Conservation (phyloP, 768 basidiomycete species). For the Hortiboletus campestris region DNA sequence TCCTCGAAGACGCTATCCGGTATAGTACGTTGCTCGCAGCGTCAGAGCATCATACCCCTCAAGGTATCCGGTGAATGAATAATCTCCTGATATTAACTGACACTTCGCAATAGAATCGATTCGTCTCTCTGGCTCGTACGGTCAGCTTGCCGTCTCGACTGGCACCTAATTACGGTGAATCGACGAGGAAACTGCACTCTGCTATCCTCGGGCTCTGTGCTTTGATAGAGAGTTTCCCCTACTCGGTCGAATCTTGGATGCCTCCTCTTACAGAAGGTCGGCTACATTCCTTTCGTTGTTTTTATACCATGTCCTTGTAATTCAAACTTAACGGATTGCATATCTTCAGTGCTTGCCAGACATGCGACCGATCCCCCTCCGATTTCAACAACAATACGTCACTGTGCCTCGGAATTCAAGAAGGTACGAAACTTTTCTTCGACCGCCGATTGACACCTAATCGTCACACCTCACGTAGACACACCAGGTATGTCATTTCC, state of each 20-base stretch:
- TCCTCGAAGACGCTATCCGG: constrained; percentile 84
- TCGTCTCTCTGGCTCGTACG: constrained; percentile 59
- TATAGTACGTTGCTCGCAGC: constrained; percentile 86
- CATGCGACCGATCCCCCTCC: constrained; percentile 86
- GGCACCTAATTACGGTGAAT: constrained; percentile 69
- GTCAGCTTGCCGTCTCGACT: constrained; percentile 66
- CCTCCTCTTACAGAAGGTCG: constrained; percentile 75
- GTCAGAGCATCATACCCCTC: constrained; percentile 79
- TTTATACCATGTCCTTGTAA: background rate
- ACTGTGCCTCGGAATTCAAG: constrained; percentile 82
- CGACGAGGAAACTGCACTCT: constrained; percentile 74
- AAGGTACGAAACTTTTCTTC: constrained; percentile 50
- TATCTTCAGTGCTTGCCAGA: constrained; percentile 58
- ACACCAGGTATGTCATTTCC: constrained; percentile 48
- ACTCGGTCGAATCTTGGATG: constrained; percentile 94
- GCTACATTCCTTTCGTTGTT: constrained; percentile 8
- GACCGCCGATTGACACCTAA: constrained; percentile 1
- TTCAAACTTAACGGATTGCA: background rate
- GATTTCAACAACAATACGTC: constrained; percentile 86
- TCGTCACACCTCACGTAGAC: constrained; percentile 39
- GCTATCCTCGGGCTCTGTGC: constrained; percentile 94
- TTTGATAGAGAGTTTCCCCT: constrained; percentile 90
- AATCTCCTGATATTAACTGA: background rate
- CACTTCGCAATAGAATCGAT: constrained; percentile 62
- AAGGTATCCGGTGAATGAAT: constrained; percentile 49